Conservation (phyloP, 2,329 filamentous ascomycete genomes). For the Alternaria ethzedia region DNA sequence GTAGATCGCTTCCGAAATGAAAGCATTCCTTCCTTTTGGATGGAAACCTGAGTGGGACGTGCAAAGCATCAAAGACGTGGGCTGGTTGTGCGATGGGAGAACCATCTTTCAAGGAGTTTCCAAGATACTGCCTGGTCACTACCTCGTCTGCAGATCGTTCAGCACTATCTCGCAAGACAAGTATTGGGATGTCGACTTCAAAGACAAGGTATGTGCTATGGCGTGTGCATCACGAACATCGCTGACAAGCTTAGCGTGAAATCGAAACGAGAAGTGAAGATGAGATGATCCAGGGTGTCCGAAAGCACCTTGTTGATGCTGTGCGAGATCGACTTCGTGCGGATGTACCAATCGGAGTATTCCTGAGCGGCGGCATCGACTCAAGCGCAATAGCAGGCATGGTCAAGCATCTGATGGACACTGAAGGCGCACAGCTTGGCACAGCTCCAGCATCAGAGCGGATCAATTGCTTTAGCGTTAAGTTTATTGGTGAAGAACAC, state of each 20-base stretch:
- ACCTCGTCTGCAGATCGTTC: conserved; percentile 37
- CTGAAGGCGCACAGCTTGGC: conserved; percentile 55
- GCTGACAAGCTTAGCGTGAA: conserved; percentile 12
- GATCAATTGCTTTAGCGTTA: conserved; percentile 59
- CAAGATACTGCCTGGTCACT: conserved; percentile 39
- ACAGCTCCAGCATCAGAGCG: conserved; percentile 42
- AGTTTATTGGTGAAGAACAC: conserved; percentile 57
- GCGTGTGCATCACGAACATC: too few species aligned
- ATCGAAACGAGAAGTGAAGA: conserved; percentile 55
- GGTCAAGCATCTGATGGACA: conserved; percentile 53
- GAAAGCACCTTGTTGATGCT: conserved; percentile 59
- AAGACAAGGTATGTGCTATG: conserved; percentile 54
- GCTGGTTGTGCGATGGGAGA: conserved; percentile 54
- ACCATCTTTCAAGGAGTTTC: conserved; percentile 60
- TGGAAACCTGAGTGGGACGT: conserved; percentile 63
- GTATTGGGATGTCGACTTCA: conserved; percentile 63
- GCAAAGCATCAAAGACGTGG: conserved; percentile 51
- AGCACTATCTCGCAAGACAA: conserved; percentile 48
- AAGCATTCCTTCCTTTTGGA: conserved; percentile 59
- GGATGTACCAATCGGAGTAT: conserved; percentile 65
- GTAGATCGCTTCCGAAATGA: conserved; percentile 53
- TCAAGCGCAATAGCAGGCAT: conserved; percentile 65
- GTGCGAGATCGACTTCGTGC: conserved; percentile 61
- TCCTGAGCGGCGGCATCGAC: conserved; percentile 64
- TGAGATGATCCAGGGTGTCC: conserved; percentile 60